These are phyloP conservation scores for Auriscalpium microsporum DNA, from an alignment of 768 basidiomycete species.

Conservation along the genomic window DNA sequence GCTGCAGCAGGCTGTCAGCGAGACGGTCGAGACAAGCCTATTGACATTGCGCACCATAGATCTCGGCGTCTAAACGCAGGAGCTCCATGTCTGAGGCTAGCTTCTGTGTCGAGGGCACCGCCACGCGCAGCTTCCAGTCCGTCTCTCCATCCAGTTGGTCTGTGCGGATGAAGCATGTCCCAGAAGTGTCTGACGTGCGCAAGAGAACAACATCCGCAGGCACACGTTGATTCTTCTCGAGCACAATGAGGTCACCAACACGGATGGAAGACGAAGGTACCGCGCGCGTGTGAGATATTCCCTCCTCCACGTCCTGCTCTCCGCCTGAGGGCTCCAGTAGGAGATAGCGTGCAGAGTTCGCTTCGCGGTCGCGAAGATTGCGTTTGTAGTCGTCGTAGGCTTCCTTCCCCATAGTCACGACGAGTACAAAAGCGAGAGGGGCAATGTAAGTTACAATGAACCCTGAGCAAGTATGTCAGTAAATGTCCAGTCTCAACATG, in stretches of 20 bases:
- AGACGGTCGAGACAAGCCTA: not conserved
- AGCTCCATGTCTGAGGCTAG: constrained; percentile 49
- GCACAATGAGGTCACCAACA: constrained; percentile 82
- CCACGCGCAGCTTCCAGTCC: constrained; percentile 95
- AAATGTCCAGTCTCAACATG: not conserved
- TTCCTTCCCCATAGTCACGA: constrained; percentile 96
- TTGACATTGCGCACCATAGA: constrained; percentile 60
- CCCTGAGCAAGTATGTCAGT: constrained; percentile 37
- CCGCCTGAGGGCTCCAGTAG: constrained; percentile 47
- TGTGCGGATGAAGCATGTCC: constrained; percentile 95
- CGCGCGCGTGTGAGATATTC: constrained; percentile 45
- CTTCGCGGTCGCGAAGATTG: constrained; percentile 83
- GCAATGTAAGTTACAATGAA: constrained; percentile 95
- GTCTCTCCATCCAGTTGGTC: constrained; percentile 99
- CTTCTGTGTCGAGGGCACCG: constrained; percentile 77
- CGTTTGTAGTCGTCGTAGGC: constrained; percentile 98
- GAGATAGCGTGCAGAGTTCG: constrained; percentile 89
- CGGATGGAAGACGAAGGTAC: constrained; percentile 82
- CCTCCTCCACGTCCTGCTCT: constrained; percentile 15
- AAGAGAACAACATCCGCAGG: constrained; percentile 91
- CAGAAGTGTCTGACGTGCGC: constrained; percentile 78
- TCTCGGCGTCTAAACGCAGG: constrained; percentile 67
- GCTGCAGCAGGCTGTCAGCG: constrained; percentile 36
- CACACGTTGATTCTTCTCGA: constrained; percentile 97
- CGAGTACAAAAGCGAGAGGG: constrained; percentile 90